A percentile compares a stretch with the other conserved stretches of the same genome.
Evolutionary conservation across 495 filamentous ascomycete genomes (phyloP).

Genomic region (Talaromyces proteolyticus): DNA sequence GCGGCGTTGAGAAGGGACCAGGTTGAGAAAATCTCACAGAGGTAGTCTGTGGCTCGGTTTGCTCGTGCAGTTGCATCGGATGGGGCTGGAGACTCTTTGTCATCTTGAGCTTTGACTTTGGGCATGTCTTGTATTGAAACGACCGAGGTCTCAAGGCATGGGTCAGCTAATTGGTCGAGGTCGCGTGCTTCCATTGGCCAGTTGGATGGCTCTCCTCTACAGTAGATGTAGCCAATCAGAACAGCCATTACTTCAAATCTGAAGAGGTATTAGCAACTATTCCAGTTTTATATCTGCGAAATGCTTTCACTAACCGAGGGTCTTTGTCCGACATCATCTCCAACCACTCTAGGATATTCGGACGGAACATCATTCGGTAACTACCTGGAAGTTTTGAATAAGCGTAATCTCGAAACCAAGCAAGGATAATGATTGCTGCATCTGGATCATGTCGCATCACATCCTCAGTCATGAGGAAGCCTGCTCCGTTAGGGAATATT

Average conservation of each 20-base stretch:
- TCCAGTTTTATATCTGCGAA: neutral
- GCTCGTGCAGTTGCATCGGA: conserved; percentile 20
- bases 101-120: conserved; percentile 13
- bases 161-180: conserved; percentile 10
- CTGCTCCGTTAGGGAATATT: conserved; percentile 52
- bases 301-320: conserved; percentile 15
- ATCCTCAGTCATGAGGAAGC: conserved; percentile 59
- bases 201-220: neutral
- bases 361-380: conserved; percentile 36
- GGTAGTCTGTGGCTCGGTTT: conserved; percentile 33
- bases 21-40: conserved; percentile 39
- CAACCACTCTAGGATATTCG: conserved; percentile 33
- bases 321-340: conserved; percentile 3
- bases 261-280: neutral
- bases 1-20: conserved; percentile 26
- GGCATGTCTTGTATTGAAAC: conserved; percentile 17
- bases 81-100: neutral
- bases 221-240: conserved; percentile 21
- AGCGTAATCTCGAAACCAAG: conserved; percentile 44
- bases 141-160: conserved; percentile 12
- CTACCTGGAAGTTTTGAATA: conserved; percentile 16
- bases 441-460: conserved; percentile 47
- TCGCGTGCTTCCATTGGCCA: conserved; percentile 10
- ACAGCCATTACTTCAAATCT: conserved; percentile 14
- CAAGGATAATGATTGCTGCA: conserved; percentile 43